Conservation (phyloP, 1,284 basidiomycete genomes). For the Trametes sp. region DNA sequence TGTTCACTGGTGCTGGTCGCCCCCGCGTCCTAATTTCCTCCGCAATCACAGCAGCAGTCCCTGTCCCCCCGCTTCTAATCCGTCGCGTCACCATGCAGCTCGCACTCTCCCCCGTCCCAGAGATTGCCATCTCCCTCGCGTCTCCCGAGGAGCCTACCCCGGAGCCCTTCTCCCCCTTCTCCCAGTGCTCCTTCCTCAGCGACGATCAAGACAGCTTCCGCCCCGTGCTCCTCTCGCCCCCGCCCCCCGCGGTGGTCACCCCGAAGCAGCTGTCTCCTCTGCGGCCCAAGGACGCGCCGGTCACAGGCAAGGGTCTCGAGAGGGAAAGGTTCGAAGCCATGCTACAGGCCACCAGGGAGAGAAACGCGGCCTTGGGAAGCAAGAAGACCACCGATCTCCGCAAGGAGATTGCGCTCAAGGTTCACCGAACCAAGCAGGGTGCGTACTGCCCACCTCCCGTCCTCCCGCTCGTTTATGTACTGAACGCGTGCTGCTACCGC, state of each 20-base stretch:
- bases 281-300: conserved; percentile 48
- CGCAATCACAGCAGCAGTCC: conserved; percentile 16
- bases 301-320: conserved; percentile 62
- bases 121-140: conserved; percentile 72
- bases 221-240: conserved; percentile 63
- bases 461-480: background rate
- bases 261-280: conserved; percentile 60
- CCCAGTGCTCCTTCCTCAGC: conserved; percentile 46
- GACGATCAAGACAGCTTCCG: conserved; percentile 60
- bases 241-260: conserved; percentile 52
- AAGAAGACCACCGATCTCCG: conserved; percentile 67
- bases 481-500: conserved; percentile 20
- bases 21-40: conserved; percentile 31
- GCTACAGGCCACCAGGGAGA: conserved; percentile 63
- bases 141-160: conserved; percentile 56
- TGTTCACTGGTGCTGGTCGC: conserved; percentile 57
- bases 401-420: conserved; percentile 76
- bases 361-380: conserved; percentile 51
- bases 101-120: conserved; percentile 57
- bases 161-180: conserved; percentile 73
- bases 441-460: conserved; percentile 38
- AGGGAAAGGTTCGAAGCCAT: conserved; percentile 68
- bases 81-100: conserved; percentile 50
- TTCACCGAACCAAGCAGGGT: conserved; percentile 80
- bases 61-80: conserved; percentile 24